phyloP scores from a whole-genome alignment of 2,329 filamentous ascomycete species.

The Endothia cerciana region DNA sequence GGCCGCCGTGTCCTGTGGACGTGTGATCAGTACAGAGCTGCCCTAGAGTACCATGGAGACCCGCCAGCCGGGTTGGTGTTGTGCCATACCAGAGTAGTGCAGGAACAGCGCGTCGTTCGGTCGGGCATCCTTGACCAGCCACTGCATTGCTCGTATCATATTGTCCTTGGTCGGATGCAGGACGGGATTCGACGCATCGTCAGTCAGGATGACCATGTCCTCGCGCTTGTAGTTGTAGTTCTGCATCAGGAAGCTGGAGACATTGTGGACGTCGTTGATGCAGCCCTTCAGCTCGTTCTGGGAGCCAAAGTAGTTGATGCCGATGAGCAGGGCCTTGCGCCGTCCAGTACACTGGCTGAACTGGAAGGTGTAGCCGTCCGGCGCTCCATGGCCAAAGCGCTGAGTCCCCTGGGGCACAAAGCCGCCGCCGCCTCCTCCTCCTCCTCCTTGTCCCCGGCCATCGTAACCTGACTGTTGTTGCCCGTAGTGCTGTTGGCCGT shows the following conservation, averaged over 20 bases:
- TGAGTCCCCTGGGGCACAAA: constrained; percentile 52
- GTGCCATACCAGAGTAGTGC: constrained; percentile 67
- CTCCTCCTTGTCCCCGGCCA: neutral
- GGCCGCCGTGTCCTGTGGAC: constrained; percentile 69
- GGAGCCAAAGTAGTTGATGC: constrained; percentile 81
- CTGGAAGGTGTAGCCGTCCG: constrained; percentile 71
- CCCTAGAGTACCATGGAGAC: neutral
- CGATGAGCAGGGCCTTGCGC: constrained; percentile 75
- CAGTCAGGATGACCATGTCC: constrained; percentile 79
- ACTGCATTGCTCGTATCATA: constrained; percentile 75
- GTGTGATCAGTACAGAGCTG: neutral
- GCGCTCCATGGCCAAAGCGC: constrained; percentile 70
- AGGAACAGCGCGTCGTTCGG: constrained; percentile 79
- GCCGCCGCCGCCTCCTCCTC: constrained; percentile 14
- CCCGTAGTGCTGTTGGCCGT: constrained; percentile 18
- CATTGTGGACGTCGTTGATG: constrained; percentile 81
- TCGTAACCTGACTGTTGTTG: constrained; percentile 12
- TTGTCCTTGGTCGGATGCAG: constrained; percentile 77
- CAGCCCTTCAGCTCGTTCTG: constrained; percentile 73
- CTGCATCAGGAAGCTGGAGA: constrained; percentile 71
- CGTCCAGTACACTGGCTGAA: constrained; percentile 76
- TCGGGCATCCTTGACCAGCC: constrained; percentile 71
- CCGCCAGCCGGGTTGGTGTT: neutral
- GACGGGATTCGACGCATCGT: constrained; percentile 72
- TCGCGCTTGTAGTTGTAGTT: constrained; percentile 73